Evolutionary conservation across 2,329 filamentous ascomycete species (phyloP).

Genomic region (Arthrinium puccinioides): DNA sequence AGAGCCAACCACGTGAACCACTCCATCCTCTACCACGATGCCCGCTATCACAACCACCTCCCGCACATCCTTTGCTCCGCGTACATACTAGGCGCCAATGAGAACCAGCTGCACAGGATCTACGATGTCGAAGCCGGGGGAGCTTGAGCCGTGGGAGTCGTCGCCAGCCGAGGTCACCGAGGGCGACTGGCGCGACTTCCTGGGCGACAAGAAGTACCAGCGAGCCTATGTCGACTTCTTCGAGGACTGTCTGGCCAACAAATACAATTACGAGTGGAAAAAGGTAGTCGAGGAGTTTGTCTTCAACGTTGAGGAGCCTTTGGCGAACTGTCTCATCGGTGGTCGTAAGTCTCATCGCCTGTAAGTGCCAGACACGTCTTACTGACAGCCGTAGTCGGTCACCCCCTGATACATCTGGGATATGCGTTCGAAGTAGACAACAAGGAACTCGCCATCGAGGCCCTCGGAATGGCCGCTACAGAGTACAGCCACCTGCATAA

Average conservation of each 20-base stretch:
- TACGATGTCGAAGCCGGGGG: conserved; percentile 70
- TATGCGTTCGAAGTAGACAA: conserved; percentile 87
- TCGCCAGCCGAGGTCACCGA: conserved; percentile 78
- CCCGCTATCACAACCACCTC: conserved; percentile 75
- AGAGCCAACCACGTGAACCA: conserved; percentile 90
- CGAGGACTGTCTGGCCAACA: conserved; percentile 76
- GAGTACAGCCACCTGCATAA: conserved; percentile 55
- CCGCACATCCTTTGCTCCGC: conserved; percentile 77
- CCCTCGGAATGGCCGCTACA: conserved; percentile 59
- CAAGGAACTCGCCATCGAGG: conserved; percentile 82
- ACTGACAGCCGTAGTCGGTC: conserved; percentile 56
- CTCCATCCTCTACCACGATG: conserved; percentile 70
- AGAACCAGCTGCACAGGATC: conserved; percentile 66
- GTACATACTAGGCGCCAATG: conserved; percentile 73
- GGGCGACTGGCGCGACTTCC: conserved; percentile 78
- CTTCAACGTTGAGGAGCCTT: conserved; percentile 63
- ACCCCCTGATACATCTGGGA: conserved; percentile 90
- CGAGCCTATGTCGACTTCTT: conserved; percentile 92
- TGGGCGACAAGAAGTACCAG: conserved; percentile 77
- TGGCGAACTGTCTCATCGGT: conserved; percentile 73
- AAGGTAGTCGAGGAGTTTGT: conserved; percentile 69
- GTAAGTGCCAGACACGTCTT: neutral
- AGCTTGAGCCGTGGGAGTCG: conserved; percentile 72
- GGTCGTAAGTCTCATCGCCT: conserved; percentile 57
- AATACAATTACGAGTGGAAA: conserved; percentile 77